Evolutionary conservation across 768 basidiomycete genomes (phyloP).

Genomic region (Coprinellus micaceus): DNA sequence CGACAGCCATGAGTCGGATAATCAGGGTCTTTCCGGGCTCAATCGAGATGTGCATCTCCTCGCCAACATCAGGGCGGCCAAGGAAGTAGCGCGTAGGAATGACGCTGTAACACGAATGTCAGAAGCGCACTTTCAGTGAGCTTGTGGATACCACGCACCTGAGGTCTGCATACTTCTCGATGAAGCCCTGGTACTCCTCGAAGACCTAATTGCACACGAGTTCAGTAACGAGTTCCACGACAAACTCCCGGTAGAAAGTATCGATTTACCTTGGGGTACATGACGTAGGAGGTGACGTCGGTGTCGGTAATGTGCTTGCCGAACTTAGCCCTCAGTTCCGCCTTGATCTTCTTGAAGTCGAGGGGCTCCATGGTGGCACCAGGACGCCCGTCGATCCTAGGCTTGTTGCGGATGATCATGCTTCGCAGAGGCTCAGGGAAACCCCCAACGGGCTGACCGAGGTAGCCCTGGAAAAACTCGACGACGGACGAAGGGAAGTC

Average conservation of each 20-base stretch:
- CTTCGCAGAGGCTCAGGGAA: slow-evolving; percentile 97
- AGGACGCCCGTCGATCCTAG: slow-evolving; percentile 90
- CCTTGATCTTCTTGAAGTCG: slow-evolving; percentile 95
- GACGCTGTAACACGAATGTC: slow-evolving; percentile 50
- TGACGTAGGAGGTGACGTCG: slow-evolving; percentile 93
- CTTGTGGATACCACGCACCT: slow-evolving; percentile 49
- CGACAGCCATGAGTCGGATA: slow-evolving; percentile 92
- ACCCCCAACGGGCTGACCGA: slow-evolving; percentile 96
- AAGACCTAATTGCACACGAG: slow-evolving; percentile 72
- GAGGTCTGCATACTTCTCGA: slow-evolving; percentile 93
- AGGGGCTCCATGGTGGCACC: slow-evolving; percentile 84
- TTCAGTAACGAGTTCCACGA: not conserved
- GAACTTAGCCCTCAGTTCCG: slow-evolving; percentile 87
- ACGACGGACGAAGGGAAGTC: slow-evolving; percentile 98
- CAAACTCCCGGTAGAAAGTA: not conserved
- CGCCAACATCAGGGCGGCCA: slow-evolving; percentile 83
- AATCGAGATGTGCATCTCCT: slow-evolving; percentile 96
- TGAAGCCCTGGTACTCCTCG: slow-evolving; percentile 93
- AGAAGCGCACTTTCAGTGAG: slow-evolving; percentile 4
- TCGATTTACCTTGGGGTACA: slow-evolving; percentile 88
- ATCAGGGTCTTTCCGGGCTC: slow-evolving; percentile 97
- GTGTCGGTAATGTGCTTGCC: slow-evolving; percentile 91
- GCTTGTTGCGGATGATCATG: slow-evolving; percentile 89
- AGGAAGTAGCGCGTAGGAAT: slow-evolving; percentile 97
- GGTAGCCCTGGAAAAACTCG: slow-evolving; percentile 99